A percentile compares a stretch with the other conserved stretches of the same genome.
phyloP scores from a whole-genome alignment of 75 land plant species.

The Ceratopteris richardii region DNA sequence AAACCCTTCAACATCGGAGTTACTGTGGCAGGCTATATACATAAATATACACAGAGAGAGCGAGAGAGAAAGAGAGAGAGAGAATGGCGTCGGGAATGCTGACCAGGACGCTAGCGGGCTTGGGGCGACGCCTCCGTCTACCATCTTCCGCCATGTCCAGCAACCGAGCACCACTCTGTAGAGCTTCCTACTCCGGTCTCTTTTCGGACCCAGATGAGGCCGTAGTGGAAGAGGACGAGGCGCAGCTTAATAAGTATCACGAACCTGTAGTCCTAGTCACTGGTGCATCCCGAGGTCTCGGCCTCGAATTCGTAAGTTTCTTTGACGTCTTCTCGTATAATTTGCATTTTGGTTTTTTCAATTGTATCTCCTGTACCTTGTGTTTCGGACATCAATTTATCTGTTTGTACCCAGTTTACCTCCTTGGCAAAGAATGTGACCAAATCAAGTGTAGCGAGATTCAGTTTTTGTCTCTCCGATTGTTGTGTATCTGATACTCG shows the following conservation, averaged over 20 bases:
- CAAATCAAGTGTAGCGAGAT: too few species aligned
- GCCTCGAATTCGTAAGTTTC: slow-evolving; percentile 82
- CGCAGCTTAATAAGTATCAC: neutral
- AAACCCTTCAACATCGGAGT: too few species aligned
- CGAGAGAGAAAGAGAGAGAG: neutral
- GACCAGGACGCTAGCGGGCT: neutral
- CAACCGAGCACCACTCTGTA: neutral
- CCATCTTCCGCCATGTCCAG: neutral
- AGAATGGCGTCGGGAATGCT: slow-evolving; percentile 3
- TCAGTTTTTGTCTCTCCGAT: too few species aligned
- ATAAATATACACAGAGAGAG: too few species aligned
- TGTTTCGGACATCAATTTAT: too few species aligned
- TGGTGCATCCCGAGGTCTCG: slow-evolving; percentile 94
- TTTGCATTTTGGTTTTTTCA: too few species aligned
- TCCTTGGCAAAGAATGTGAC: too few species aligned
- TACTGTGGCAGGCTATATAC: too few species aligned
- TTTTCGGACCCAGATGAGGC: neutral
- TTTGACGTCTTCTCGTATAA: neutral
- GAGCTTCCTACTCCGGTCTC: neutral
- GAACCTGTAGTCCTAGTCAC: slow-evolving; percentile 71
- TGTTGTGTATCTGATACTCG: too few species aligned
- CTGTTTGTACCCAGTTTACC: too few species aligned
- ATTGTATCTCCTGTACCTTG: too few species aligned
- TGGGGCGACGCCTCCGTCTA: neutral
- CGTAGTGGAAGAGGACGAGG: neutral